phyloP scores from a whole-genome alignment of 2,329 filamentous ascomycete species.

The Sporothrix phasma region DNA sequence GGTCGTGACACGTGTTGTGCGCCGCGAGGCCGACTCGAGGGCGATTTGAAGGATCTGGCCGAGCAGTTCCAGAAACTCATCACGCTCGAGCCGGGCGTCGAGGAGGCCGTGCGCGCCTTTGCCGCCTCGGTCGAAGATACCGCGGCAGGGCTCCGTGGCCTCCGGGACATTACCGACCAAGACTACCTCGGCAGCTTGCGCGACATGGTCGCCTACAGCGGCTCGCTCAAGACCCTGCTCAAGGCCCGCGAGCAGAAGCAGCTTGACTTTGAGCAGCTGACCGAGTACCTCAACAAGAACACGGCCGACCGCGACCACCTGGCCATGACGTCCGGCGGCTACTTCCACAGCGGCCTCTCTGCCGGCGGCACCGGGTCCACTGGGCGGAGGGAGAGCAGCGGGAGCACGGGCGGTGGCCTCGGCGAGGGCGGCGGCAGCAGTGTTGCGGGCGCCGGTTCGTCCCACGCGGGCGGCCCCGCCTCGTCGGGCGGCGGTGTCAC shows the following conservation, averaged over 20 bases:
- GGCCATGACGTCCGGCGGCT: constrained; percentile 40
- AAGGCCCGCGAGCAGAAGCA: constrained; percentile 96
- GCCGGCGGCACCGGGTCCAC: background rate
- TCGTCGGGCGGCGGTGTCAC: constrained; percentile 25
- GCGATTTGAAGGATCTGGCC: constrained; percentile 79
- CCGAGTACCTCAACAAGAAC: constrained; percentile 89
- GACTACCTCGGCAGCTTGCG: constrained; percentile 87
- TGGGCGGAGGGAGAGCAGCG: background rate
- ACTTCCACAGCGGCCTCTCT: constrained; percentile 28
- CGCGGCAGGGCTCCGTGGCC: constrained; percentile 61
- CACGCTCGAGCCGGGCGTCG: constrained; percentile 76
- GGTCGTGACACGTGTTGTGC: constrained; percentile 81
- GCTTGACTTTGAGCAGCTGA: constrained; percentile 90
- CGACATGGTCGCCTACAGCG: constrained; percentile 92
- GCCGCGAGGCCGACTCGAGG: constrained; percentile 80
- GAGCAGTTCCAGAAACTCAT: constrained; percentile 94
- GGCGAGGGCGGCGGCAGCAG: constrained; percentile 16
- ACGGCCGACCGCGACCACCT: constrained; percentile 77
- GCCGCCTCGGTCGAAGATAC: constrained; percentile 79
- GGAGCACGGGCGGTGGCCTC: constrained; percentile 2
- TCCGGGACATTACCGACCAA: constrained; percentile 88
- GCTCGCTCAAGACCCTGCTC: constrained; percentile 76
- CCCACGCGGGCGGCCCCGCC: constrained; percentile 17
- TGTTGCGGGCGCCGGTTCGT: background rate
- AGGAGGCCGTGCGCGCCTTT: constrained; percentile 73